Percentiles rank a stretch among this genome's conserved stretches.
These are phyloP conservation scores for Quercus alba DNA, from an alignment of 306 rosid genomes.

Conservation along the genomic window DNA sequence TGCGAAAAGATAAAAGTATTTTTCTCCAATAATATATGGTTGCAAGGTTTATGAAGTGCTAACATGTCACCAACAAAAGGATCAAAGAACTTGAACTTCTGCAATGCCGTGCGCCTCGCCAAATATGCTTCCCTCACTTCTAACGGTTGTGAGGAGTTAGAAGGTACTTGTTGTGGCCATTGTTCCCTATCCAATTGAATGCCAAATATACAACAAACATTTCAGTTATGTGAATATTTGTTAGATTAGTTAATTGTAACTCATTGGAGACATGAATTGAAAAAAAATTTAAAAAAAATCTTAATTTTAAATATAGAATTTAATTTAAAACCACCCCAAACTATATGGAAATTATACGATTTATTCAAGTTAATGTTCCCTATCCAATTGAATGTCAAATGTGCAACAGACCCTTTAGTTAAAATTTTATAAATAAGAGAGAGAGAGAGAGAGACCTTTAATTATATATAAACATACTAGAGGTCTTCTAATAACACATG, in stretches of 20 bases:
- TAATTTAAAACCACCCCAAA: too few relatives aligned
- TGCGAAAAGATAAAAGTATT: constrained; percentile 33
- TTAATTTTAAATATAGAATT: too few relatives aligned
- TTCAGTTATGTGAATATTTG: too few relatives aligned
- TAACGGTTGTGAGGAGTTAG: background rate
- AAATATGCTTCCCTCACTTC: constrained; percentile 53
- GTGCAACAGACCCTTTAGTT: background rate
- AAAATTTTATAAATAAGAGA: too few relatives aligned
- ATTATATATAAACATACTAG: too few relatives aligned
- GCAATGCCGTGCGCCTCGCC: constrained; percentile 39
- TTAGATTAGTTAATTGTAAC: too few relatives aligned
- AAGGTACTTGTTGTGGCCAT: constrained; percentile 41
- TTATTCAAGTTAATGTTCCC: constrained; percentile 32
- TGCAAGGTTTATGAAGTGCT: constrained; percentile 15
- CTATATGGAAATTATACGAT: too few relatives aligned
- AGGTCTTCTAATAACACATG: too few relatives aligned
- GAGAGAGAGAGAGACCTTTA: too few relatives aligned
- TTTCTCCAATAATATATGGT: constrained; percentile 39
- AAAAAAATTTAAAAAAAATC: too few relatives aligned
- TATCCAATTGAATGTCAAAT: background rate
- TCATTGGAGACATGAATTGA: too few relatives aligned
- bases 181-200: constrained; percentile 35
- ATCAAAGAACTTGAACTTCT: constrained; percentile 58
- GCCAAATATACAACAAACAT: background rate
- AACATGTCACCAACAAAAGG: constrained; percentile 28